Conservation (phyloP, 345 rosid species). For the Populus pruinosa region DNA sequence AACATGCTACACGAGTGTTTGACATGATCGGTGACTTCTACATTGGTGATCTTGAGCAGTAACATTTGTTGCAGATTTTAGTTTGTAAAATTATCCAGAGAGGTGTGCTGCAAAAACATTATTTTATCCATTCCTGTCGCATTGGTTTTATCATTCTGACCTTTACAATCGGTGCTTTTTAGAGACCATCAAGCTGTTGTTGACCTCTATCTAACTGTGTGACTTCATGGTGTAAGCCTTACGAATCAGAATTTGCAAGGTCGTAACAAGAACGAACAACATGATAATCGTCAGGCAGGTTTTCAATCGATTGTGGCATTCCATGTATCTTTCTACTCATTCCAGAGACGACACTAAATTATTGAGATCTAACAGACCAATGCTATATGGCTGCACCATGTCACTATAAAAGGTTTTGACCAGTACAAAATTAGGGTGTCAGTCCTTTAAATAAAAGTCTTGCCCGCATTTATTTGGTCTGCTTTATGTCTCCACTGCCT, state of each 20-base stretch:
- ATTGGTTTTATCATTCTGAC: background rate
- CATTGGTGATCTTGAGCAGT: constrained; percentile 55
- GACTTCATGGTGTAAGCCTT: background rate
- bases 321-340: too few species aligned
- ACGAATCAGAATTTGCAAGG: background rate
- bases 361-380: too few species aligned
- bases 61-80: background rate
- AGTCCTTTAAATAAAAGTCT: background rate
- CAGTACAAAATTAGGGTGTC: background rate
- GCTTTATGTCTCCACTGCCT: background rate
- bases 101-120: background rate
- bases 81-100: background rate
- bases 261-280: too few species aligned
- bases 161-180: background rate
- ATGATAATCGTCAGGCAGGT: too few species aligned
- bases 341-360: too few species aligned
- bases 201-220: background rate
- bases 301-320: too few species aligned
- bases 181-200: background rate
- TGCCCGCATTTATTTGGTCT: background rate
- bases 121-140: background rate
- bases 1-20: constrained; percentile 72
- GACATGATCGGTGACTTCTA: constrained; percentile 82
- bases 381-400: background rate
- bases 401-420: background rate